Evolutionary conservation across 345 rosid species (phyloP).

Genomic region (Rubroshorea leprosula): DNA sequence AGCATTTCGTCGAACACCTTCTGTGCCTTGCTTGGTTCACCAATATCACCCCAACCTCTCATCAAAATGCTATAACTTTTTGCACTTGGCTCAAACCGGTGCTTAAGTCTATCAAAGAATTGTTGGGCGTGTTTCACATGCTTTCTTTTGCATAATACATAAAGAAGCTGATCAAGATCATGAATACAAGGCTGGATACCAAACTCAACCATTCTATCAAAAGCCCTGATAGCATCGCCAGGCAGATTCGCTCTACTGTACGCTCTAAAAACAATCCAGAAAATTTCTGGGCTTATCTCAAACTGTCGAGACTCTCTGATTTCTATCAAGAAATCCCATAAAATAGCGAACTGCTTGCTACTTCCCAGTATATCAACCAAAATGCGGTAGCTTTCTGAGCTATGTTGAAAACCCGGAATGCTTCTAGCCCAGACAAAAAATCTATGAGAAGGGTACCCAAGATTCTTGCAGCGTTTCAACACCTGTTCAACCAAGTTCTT

Average conservation of each 20-base stretch:
- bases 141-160: conserved; percentile 57
- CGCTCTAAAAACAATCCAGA: conserved; percentile 73
- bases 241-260: conserved; percentile 74
- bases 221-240: conserved; percentile 63
- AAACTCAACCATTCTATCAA: conserved; percentile 72
- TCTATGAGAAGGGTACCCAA: conserved; percentile 75
- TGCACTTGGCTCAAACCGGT: conserved; percentile 28
- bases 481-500: conserved; percentile 65
- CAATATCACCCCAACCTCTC: conserved; percentile 48
- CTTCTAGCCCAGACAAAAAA: conserved; percentile 86
- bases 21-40: conserved; percentile 43
- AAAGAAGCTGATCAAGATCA: conserved; percentile 65
- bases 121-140: conserved; percentile 57
- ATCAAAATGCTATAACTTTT: conserved; percentile 69
- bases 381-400: conserved; percentile 49
- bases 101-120: conserved; percentile 40
- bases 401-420: conserved; percentile 55
- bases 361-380: conserved; percentile 67
- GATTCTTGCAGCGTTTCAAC: conserved; percentile 73
- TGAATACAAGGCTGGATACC: conserved; percentile 51
- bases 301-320: conserved; percentile 43
- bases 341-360: conserved; percentile 56
- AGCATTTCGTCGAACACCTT: conserved; percentile 79
- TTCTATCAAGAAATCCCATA: conserved; percentile 80
- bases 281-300: conserved; percentile 38